Base-by-base conservation (phyloP, 495 filamentous ascomycete genomes). In the Penicillium maclennaniae region DNA sequence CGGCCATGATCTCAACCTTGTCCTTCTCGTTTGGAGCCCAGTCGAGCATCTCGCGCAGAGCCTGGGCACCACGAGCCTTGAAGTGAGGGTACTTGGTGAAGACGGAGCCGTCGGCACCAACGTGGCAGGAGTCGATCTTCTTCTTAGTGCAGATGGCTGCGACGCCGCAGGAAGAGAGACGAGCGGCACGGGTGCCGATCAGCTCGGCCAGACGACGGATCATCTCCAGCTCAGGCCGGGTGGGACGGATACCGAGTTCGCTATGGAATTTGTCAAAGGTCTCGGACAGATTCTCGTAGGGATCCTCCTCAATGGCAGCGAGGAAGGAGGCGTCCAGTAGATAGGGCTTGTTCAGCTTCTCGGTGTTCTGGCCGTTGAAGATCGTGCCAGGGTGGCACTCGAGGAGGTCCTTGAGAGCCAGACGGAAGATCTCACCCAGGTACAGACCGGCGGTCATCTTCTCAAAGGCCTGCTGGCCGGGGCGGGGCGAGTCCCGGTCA, bases 1-100 rank as follows among this genome's bases (percentile, higher is more conserved):
- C 91, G 19, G 90, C 85, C 60, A 91, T 59, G 55, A 97, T 87
- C 71, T 84, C 82, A 34, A 97, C 84, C 40, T 89, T 91, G 67
- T 97, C 92, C 64, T 86, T 81, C 67, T 87, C 86, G 9, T 74
- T 82, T 45, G 81, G 81, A 3, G 83, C 78, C 93, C 92, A 97
- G 70, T 93, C 91, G 12, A 97, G 80, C 60, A 97, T 96, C 77
- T 97, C 92, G 17, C 91, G 84, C 19, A 97, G 83, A 19, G 92
- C 92, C 59, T 84, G 78, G 5, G 92, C 92, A 49, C 91, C 91
- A 45, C 92, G 87, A 15, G 82, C 81, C 79, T 96, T 92, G 80
- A 97, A 97, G 71, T 96, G 89, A 2, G 92, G 92, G 73, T 97
- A 97, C 70, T 96, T 96, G 79, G 95, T 96, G 79, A 97, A 97